These are phyloP conservation scores for Thalia dealbata DNA, from an alignment of 176 grass and related monocot genomes.

Conservation along the genomic window DNA sequence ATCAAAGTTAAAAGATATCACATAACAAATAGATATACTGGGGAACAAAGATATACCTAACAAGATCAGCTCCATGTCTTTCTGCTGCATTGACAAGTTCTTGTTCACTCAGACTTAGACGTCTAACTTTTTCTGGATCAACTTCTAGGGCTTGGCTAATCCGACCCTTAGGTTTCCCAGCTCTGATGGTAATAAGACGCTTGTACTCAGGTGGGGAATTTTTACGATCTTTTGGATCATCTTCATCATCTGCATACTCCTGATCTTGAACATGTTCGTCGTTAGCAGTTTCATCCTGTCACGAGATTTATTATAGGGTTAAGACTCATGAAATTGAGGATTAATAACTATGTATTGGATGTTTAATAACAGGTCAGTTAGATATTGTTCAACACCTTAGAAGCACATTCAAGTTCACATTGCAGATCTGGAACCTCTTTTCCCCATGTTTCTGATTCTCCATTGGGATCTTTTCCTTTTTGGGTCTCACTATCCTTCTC, in stretches of 20 bases:
- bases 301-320: background rate
- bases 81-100: constrained; percentile 14
- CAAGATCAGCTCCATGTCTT: background rate
- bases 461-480: background rate
- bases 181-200: constrained; percentile 8
- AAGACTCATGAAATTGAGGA: background rate
- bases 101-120: constrained; percentile 17
- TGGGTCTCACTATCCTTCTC: background rate
- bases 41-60: background rate
- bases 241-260: background rate
- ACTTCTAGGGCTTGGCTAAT: constrained; percentile 2
- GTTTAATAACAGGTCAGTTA: background rate
- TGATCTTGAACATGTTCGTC: background rate
- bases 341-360: background rate
- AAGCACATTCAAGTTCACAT: background rate
- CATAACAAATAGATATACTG: background rate
- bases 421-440: constrained; percentile 11
- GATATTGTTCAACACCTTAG: background rate
- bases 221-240: background rate
- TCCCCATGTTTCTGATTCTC: constrained; percentile 11
- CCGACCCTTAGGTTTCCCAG: constrained; percentile 12
- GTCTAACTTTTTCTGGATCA: constrained; percentile 21
- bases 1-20: background rate
- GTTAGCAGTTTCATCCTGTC: background rate
- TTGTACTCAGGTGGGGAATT: constrained; percentile 5